Evolutionary conservation across 176 grass and related monocot species (phyloP).

Genomic region (Puccinellia tenuiflora): DNA sequence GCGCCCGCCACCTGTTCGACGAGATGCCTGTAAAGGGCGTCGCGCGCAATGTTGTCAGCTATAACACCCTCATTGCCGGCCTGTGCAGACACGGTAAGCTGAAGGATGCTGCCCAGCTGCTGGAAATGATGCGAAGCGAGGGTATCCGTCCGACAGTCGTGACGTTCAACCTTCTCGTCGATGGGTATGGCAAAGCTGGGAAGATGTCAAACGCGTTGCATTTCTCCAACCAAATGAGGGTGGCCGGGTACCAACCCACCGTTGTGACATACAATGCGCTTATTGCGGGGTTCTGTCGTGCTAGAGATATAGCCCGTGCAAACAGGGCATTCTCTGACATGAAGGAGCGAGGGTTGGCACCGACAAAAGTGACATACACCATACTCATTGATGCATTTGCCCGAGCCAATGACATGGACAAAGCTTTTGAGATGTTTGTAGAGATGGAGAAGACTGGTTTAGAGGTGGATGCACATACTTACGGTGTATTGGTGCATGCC

Average conservation of each 20-base stretch:
- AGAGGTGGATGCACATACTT: slow-evolving; percentile 45
- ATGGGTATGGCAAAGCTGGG: slow-evolving; percentile 48
- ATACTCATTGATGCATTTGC: slow-evolving; percentile 65
- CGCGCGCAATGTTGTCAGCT: slow-evolving; percentile 41
- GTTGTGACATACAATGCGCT: slow-evolving; percentile 52
- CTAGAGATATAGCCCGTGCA: slow-evolving; percentile 37
- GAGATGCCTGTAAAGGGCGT: slow-evolving; percentile 56
- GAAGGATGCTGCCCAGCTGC: slow-evolving; percentile 34
- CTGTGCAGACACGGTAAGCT: slow-evolving; percentile 37
- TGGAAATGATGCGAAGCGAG: slow-evolving; percentile 36
- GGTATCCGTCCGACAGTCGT: slow-evolving; percentile 41
- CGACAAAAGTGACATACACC: slow-evolving; percentile 62
- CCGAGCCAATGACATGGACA: slow-evolving; percentile 44
- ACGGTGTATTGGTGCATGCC: slow-evolving; percentile 42
- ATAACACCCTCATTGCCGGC: slow-evolving; percentile 46
- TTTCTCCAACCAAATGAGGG: slow-evolving; percentile 56
- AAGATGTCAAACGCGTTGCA: slow-evolving; percentile 45
- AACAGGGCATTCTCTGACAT: slow-evolving; percentile 48
- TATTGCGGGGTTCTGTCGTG: slow-evolving; percentile 46
- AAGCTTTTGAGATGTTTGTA: slow-evolving; percentile 45
- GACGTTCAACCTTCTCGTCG: slow-evolving; percentile 62
- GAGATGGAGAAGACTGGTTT: slow-evolving; percentile 48
- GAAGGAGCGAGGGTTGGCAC: slow-evolving; percentile 47
- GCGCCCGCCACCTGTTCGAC: slow-evolving; percentile 41
- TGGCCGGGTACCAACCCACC: slow-evolving; percentile 25